Base-by-base conservation (phyloP, 2,329 filamentous ascomycete genomes). In the Chaetomium sp. region DNA sequence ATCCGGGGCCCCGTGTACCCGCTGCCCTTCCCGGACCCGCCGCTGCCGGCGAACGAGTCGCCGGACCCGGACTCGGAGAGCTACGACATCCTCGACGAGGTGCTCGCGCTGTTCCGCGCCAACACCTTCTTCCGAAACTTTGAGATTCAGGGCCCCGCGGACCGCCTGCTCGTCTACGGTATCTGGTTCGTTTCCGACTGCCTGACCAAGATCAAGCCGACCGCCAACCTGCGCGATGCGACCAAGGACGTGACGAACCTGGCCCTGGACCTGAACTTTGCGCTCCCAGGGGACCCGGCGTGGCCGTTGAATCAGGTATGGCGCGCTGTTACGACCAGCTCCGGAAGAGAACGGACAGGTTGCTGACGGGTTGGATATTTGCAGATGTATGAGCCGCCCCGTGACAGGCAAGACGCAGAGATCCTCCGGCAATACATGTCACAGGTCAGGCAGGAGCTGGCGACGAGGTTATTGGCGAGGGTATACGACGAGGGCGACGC, bases 41-140 rank as follows among this genome's bases (percentile, higher is more conserved):
- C 83, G 51, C 83, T 92, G 62, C 79, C 85, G 42, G 81, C 87
- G 67, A 73, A 81, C 77, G 85, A 88, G 78, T 87, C 82, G 72
- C 89, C 82, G 72, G 92, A 97, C 77, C 90, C 93, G 57, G 92
- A 95, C 77, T 89, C 87, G 78, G 92, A 97, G 78, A 93, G 90
- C 74, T 98, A 98, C 83, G 95, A 99, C 81, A 91, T 95, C 68
- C 86, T 98, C 62, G 95, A 99, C 80, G 95, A 99, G 82, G 88
- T 96, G 59, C 85, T 99, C 62, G 85, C 89, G 13, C 86, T 98
- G 57, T 99, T 98, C 85, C 92, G 95, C 70, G 94, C 95, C 73
- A 98, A 99, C 83, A 97, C 94, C 66, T 94, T 99, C 80, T 99
- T 98, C 85, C 91, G 95, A 74, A 99, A 98, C 85, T 99, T 99